A percentile compares a stretch with the other conserved stretches of the same genome.
Conservation (phyloP, 2,329 filamentous ascomycete species). For the Talaromyces sp. region DNA sequence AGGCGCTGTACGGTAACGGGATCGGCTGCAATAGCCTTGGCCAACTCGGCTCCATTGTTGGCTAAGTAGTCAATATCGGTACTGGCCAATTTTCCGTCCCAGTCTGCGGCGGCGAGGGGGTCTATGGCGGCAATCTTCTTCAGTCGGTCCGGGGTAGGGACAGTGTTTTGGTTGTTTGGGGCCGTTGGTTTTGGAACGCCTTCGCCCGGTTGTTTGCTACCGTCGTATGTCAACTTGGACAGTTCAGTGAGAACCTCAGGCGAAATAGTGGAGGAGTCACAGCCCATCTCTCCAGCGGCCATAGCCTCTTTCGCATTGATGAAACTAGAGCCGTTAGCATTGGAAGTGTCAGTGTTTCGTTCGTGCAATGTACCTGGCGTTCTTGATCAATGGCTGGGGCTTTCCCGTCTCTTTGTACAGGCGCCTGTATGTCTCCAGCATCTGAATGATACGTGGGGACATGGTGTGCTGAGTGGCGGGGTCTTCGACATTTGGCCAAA, state of each 20-base stretch:
- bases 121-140: slow-evolving; percentile 34
- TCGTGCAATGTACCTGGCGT: slow-evolving; percentile 33
- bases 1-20: not conserved
- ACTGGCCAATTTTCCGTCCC: slow-evolving; percentile 25
- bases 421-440: slow-evolving; percentile 44
- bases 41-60: slow-evolving; percentile 39
- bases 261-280: not conserved
- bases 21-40: slow-evolving; percentile 30
- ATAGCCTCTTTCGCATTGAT: not conserved
- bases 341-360: not conserved
- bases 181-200: slow-evolving; percentile 38
- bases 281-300: not conserved
- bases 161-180: slow-evolving; percentile 35
- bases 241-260: not conserved
- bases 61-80: slow-evolving; percentile 45
- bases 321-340: not conserved
- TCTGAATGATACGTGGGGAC: slow-evolving; percentile 45
- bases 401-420: slow-evolving; percentile 45
- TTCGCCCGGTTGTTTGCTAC: slow-evolving; percentile 7
- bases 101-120: slow-evolving; percentile 25
- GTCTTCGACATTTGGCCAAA: slow-evolving; percentile 29
- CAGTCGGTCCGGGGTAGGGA: slow-evolving; percentile 18
- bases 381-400: slow-evolving; percentile 46
- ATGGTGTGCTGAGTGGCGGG: slow-evolving; percentile 46
- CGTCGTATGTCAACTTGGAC: not conserved